Evolutionary conservation across 208 protist genomes (phyloP).

Genomic region (Trypanosomatidae sp.): DNA sequence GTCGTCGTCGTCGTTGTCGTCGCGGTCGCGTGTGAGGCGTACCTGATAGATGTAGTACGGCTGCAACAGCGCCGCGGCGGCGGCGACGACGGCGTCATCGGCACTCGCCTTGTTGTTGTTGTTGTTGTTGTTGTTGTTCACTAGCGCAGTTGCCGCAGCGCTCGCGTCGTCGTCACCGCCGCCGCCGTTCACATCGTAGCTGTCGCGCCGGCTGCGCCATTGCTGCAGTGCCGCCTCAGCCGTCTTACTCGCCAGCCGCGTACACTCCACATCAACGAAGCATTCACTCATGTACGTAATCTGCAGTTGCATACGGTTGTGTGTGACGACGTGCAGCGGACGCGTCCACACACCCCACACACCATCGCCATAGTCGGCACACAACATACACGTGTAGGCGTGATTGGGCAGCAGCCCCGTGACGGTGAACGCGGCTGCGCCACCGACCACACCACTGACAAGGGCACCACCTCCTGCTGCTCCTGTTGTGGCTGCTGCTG

Average conservation of each 20-base stretch:
- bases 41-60: no score
- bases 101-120: no score
- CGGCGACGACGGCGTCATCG: no score
- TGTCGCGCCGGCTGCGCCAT: no score
- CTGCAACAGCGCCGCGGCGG: no score
- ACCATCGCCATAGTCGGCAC: constrained; percentile 57
- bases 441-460: constrained; percentile 5
- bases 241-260: constrained; percentile 77
- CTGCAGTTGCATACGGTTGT: constrained; percentile 85
- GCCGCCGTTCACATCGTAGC: no score
- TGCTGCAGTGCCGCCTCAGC: no score
- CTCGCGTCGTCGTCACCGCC: no score
- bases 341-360: constrained; percentile 72
- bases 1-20: constrained; percentile 48
- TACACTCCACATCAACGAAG: constrained; percentile 87
- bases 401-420: constrained; percentile 64
- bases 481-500: no score
- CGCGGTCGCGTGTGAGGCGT: no score
- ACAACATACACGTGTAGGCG: constrained; percentile 76
- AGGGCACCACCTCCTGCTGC: constrained; percentile 9
- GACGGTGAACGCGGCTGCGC: constrained; percentile 29
- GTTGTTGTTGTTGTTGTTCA: constrained; percentile 53
- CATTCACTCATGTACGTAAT: constrained; percentile 78
- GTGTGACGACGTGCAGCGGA: constrained; percentile 83
- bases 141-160: constrained; percentile 32